These are phyloP conservation scores for Aurifilum marmelostoma DNA, from an alignment of 2,329 filamentous ascomycete species.

Conservation along the genomic window DNA sequence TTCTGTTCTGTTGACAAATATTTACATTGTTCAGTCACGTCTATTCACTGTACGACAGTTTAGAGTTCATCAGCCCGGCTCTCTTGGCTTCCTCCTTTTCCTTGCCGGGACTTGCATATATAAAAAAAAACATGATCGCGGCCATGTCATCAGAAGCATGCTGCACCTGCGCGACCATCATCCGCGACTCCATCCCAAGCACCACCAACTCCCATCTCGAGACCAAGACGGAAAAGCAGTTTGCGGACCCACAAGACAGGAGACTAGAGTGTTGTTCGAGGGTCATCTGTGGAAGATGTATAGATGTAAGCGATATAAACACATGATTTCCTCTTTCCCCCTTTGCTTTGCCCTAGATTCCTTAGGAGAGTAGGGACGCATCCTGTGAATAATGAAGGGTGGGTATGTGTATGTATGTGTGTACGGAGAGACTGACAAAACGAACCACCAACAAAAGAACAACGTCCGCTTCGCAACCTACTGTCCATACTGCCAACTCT, in stretches of 20 bases:
- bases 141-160: constrained; percentile 52
- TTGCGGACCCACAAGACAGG: constrained; percentile 55
- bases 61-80: no score
- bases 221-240: constrained; percentile 62
- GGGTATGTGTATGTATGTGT: background rate
- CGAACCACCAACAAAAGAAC: constrained; percentile 43
- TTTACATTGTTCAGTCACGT: background rate
- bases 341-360: background rate
- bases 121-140: background rate
- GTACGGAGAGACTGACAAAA: constrained; percentile 26
- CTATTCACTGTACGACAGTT: no score
- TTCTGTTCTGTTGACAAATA: no score
- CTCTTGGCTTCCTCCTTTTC: background rate
- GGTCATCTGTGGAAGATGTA: constrained; percentile 72
- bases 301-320: constrained; percentile 52
- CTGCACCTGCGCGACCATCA: constrained; percentile 70
- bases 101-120: no score
- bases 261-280: constrained; percentile 70
- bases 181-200: constrained; percentile 55
- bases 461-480: constrained; percentile 70
- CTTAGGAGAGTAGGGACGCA: background rate
- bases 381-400: no score
- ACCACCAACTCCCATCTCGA: constrained; percentile 42
- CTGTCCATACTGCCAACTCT: constrained; percentile 79
- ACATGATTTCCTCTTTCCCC: constrained; percentile 2